Evolutionary conservation across 2,329 filamentous ascomycete genomes (phyloP), one percentile per base, ranked within the genome.

Genomic region (Stenocarpella maydis): DNA sequence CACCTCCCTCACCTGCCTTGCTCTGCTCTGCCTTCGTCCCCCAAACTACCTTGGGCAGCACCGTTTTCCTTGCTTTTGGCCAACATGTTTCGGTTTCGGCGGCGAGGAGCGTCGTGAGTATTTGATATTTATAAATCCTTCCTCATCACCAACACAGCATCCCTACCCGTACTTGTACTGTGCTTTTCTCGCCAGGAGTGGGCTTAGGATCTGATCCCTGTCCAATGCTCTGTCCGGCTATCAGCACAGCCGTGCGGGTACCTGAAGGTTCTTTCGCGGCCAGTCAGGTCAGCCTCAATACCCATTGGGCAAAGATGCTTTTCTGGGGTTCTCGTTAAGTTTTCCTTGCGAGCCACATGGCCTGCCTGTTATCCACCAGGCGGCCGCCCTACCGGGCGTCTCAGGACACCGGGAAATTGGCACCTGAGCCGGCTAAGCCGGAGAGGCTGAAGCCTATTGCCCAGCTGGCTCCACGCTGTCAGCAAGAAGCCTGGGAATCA

Each of bases 241-340:
- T 66, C 60, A 49, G 69, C 63, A 69, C 31, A 69, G 69, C 69
- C 67, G 41, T 53, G 69, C 67, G 69, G 69, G 69, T 69, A 69
- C 69, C 69, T 71, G 67, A 63, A 53, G 41, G 54, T 55, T 41
- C n/a, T 43, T 43, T 45, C 31, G 39, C 47, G 50, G 50, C 28
- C 49, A 21, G 37, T n/a, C 49, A 21, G 9, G 65, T 64, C 67
- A 64, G 67, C 67, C 67, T 63, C 61, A 64, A 47, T 64, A 69
- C 37, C 52, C 37, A 49, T 65, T 39, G 47, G 66, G 69, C 60
- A 43, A 50, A 52, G 31, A 54, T 65, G 69, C 65, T 71, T 67
- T 49, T 41, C 41, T 39, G 54, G 41, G 41, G 61, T 52, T 63
- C 68, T 67, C 54, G 47, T 43, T 39, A 58, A 55, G 45, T 65